Evolutionary conservation across 192 early-diverging fungal species (phyloP).

Genomic region (Ambispora gerdemannii): DNA sequence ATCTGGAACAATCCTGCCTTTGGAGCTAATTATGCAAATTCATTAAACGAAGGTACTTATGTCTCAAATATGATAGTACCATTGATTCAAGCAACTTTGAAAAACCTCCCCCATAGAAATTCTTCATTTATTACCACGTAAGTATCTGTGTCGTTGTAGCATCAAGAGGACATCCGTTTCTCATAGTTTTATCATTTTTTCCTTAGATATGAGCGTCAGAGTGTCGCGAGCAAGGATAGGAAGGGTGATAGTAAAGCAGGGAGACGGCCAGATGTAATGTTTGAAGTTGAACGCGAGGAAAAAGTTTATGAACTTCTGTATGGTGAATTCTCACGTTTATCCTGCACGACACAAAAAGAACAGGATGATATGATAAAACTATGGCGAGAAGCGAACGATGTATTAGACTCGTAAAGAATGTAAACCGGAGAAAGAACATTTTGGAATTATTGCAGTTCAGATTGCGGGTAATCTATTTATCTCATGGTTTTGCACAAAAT

Average conservation of each 20-base stretch:
- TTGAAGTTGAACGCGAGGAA: not conserved
- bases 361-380: not conserved
- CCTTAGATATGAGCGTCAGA: not conserved
- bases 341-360: not conserved
- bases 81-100: no score
- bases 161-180: no score
- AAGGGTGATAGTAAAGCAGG: not conserved
- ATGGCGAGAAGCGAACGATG: constrained; percentile 2
- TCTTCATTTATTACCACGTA: no score
- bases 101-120: no score
- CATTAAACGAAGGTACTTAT: not conserved
- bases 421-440: not conserved
- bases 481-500: not conserved
- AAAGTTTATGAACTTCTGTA: constrained; percentile 11
- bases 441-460: constrained; percentile 4
- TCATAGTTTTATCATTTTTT: not conserved
- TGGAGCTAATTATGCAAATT: not conserved
- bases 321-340: not conserved
- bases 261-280: not conserved
- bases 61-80: not conserved
- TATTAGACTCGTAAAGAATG: not conserved
- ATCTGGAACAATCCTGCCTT: not conserved
- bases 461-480: not conserved
- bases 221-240: not conserved
- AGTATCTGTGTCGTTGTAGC: no score